These are phyloP conservation scores for Scheffersomyces lignosus DNA, from an alignment of 805 yeast species.

Conservation along the genomic window DNA sequence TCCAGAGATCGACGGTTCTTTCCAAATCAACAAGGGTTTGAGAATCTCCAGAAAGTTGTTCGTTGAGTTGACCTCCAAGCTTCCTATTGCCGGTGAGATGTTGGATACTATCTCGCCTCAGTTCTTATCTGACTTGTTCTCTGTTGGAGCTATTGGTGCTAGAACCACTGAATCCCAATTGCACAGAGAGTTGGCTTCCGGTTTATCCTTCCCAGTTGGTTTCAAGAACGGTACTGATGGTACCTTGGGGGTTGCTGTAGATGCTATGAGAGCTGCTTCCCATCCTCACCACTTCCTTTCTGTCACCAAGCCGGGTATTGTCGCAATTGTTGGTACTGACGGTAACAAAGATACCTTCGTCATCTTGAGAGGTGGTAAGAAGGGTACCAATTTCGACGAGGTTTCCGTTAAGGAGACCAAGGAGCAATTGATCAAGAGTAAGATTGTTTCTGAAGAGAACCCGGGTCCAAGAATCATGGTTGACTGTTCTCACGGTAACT, in stretches of 20 bases:
- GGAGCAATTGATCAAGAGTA: constrained; percentile 53
- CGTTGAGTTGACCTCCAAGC: constrained; percentile 72
- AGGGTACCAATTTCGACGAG: constrained; percentile 89
- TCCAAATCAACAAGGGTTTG: constrained; percentile 93
- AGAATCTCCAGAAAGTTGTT: constrained; percentile 83
- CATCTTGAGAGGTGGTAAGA: constrained; percentile 93
- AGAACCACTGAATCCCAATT: constrained; percentile 98
- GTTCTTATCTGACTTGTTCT: constrained; percentile 83
- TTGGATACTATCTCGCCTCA: constrained; percentile 97
- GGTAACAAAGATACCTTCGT: constrained; percentile 95
- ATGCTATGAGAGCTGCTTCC: constrained; percentile 90
- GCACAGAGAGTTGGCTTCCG: constrained; percentile 96
- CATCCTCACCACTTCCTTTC: constrained; percentile 95
- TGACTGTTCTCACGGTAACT: constrained; percentile 97
- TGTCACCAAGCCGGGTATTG: constrained; percentile 95
- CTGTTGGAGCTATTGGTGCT: constrained; percentile 98
- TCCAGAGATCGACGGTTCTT: constrained; percentile 90
- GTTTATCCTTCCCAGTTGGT: constrained; percentile 97
- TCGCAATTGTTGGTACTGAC: constrained; percentile 93
- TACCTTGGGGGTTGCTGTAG: constrained; percentile 85
- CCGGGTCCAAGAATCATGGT: constrained; percentile 70
- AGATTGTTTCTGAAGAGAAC: constrained; percentile 45
- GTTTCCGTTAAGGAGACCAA: constrained; percentile 75
- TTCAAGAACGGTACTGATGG: constrained; percentile 99
- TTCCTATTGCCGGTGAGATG: constrained; percentile 98